Percentiles rank a stretch among this genome's conserved stretches.
phyloP scores from a whole-genome alignment of 495 filamentous ascomycete genomes.

The Aspergillus mulundensis region DNA sequence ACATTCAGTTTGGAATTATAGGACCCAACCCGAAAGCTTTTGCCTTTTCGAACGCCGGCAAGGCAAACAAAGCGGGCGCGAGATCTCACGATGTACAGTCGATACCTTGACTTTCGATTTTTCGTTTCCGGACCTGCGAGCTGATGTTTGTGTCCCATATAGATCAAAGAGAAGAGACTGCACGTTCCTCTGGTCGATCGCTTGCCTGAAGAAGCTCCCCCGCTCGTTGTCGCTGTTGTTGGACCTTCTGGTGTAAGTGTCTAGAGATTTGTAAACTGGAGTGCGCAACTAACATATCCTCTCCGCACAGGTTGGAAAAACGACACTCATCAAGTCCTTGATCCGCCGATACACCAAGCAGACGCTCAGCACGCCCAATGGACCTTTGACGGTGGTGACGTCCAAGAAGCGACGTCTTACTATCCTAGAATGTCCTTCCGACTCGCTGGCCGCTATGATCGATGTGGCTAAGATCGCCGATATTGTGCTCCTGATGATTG shows the following conservation, averaged over 20 bases:
- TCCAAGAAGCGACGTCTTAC: conserved; percentile 90
- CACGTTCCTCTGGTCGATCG: conserved; percentile 96
- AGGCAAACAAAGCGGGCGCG: conserved; percentile 75
- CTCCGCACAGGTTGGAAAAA: conserved; percentile 55
- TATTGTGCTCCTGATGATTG: conserved; percentile 95
- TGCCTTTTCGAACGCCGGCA: conserved; percentile 77
- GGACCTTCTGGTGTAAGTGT: conserved; percentile 82
- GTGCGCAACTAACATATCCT: conserved; percentile 12
- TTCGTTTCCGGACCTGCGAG: background rate
- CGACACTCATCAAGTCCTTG: conserved; percentile 82
- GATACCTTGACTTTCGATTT: conserved; percentile 1
- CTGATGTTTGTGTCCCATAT: conserved; percentile 9
- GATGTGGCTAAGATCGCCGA: conserved; percentile 95
- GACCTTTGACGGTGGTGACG: conserved; percentile 91
- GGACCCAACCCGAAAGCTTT: conserved; percentile 91
- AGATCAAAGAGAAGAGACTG: conserved; percentile 91
- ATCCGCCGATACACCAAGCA: conserved; percentile 95
- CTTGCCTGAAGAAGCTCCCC: conserved; percentile 91
- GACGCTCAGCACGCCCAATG: conserved; percentile 79
- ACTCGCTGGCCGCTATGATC: conserved; percentile 87
- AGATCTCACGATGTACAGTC: conserved; percentile 81
- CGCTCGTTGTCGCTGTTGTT: conserved; percentile 85
- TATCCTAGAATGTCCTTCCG: conserved; percentile 93
- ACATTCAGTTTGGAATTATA: conserved; percentile 25
- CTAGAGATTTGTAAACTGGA: conserved; percentile 19